Base-by-base conservation (phyloP, 371 early-diverging fungal species). In the Mortierella sp. region DNA sequence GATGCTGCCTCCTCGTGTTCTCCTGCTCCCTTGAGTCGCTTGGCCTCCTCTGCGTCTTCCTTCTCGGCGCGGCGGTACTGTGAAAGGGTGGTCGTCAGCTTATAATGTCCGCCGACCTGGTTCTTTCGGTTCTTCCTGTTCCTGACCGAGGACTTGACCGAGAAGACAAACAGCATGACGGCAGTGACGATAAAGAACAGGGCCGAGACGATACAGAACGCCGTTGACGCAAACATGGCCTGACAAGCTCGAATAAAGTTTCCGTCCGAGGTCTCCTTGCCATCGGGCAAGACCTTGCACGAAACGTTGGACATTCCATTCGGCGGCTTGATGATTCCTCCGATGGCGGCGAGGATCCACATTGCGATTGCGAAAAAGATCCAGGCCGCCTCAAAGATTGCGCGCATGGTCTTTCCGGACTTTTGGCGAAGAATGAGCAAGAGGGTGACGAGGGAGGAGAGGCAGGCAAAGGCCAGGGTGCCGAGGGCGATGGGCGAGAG, bases 141-240 rank as follows among this genome's bases (percentile, higher is more conserved):
- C 22, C 68, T 66, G n/a, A 67, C 50, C 10, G 71, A 16, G 0
- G 55, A n/a, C 53, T 74, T 65, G 64, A 71, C 63, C 14, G 79
- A 66, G 44, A 74, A 79, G 61, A 64, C 65, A 24, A 71, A 29
- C 10, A 73, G 68, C 24, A 79, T 44, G 41, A 58, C 45, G 1
- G 79, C 74, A 1, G 68, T 79, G 0, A 65, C 75, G 44, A 74
- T 73, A 61, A 74, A 79, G 48, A 79, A 66, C 34, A 79, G 37
- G 24, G 79, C 79, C n/a, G 79, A 70, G 29, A 74, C 39, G 22
- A 79, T 70, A 55, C 79, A 79, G 19, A 79, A 79, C 13, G 79
- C 79, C 7, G 79, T 79, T 4, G 79, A 79, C 29, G 79, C 79
- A 68, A 79, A 79, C 79, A 79, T 79, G 48, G 79, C 74, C 44